Percentiles rank a stretch among this genome's conserved stretches.
Conservation (phyloP, 2,329 filamentous ascomycete species). For the Botrytis paeoniae region DNA sequence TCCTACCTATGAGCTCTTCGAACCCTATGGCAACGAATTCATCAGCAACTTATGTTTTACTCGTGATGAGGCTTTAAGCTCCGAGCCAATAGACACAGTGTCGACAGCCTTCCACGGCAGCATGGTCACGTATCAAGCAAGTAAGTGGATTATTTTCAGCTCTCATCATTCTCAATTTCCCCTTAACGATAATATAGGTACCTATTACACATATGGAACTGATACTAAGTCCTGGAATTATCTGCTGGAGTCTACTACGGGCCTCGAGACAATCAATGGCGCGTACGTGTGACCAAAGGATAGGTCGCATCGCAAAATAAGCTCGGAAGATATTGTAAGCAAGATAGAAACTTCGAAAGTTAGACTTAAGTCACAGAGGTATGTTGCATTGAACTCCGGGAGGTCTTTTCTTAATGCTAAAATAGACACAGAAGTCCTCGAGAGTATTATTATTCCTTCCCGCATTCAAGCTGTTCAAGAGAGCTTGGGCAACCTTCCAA, state of each 20-base stretch:
- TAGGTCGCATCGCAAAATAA: not conserved
- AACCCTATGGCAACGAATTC: not conserved
- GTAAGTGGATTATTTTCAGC: not conserved
- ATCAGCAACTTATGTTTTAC: not conserved
- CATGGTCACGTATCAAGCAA: too few relatives aligned
- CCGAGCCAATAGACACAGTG: not conserved
- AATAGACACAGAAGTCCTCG: not conserved
- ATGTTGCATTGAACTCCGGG: not conserved
- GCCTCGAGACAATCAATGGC: not conserved
- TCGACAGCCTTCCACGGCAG: not conserved
- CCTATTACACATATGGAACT: too few relatives aligned
- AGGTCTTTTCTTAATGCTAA: not conserved
- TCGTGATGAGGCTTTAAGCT: not conserved
- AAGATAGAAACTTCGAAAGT: not conserved
- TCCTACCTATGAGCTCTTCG: rapidly evolving
- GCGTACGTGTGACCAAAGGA: not conserved
- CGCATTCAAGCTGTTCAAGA: not conserved
- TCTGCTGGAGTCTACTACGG: not conserved
- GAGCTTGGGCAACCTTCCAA: not conserved
- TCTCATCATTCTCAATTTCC: not conserved
- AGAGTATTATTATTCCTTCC: rapidly evolving
- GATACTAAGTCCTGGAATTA: too few relatives aligned
- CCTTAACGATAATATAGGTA: not conserved
- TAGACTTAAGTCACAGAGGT: not conserved
- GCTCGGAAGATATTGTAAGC: not conserved